Percentiles rank a stretch among this genome's conserved stretches.
Evolutionary conservation across 2,329 filamentous ascomycete species (phyloP).

Genomic region (Microdochium paspali): DNA sequence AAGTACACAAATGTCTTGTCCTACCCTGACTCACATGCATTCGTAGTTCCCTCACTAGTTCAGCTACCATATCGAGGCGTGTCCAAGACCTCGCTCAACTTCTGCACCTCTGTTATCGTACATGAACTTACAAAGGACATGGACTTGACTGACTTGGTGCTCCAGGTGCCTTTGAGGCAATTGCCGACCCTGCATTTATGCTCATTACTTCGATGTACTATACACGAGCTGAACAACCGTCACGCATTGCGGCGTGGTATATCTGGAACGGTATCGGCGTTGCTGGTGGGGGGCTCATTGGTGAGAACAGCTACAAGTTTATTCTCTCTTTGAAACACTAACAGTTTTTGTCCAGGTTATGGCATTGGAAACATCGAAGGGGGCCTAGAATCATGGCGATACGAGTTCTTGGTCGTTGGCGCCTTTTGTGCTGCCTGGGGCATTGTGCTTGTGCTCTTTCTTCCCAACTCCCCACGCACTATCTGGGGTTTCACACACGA

Average conservation of each 20-base stretch:
- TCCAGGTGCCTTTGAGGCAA: conserved; percentile 51
- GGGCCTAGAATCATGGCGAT: conserved; percentile 51
- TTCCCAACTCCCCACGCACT: conserved; percentile 48
- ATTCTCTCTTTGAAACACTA: neutral
- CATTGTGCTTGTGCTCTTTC: conserved; percentile 43
- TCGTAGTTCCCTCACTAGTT: too few species aligned
- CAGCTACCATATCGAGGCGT: too few species aligned
- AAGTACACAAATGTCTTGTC: neutral
- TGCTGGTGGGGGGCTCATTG: conserved; percentile 41
- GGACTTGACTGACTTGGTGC: neutral
- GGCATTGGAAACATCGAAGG: conserved; percentile 52
- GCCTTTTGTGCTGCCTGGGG: conserved; percentile 51
- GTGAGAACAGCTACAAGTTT: conserved; percentile 8
- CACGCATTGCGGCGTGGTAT: conserved; percentile 51
- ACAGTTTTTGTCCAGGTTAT: conserved; percentile 25
- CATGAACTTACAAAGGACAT: too few species aligned
- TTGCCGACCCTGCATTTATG: conserved; percentile 41
- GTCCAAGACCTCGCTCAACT: too few species aligned
- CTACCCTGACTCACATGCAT: too few species aligned
- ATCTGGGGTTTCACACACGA: conserved; percentile 38
- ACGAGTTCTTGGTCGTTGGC: conserved; percentile 57
- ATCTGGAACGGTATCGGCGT: conserved; percentile 49
- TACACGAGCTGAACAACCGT: conserved; percentile 51
- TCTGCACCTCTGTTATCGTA: too few species aligned
- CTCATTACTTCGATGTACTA: conserved; percentile 59